Evolutionary conservation across 2,329 filamentous ascomycete species (phyloP), one percentile per base, ranked within the genome.

Genomic region (Fusarium marasasianum): DNA sequence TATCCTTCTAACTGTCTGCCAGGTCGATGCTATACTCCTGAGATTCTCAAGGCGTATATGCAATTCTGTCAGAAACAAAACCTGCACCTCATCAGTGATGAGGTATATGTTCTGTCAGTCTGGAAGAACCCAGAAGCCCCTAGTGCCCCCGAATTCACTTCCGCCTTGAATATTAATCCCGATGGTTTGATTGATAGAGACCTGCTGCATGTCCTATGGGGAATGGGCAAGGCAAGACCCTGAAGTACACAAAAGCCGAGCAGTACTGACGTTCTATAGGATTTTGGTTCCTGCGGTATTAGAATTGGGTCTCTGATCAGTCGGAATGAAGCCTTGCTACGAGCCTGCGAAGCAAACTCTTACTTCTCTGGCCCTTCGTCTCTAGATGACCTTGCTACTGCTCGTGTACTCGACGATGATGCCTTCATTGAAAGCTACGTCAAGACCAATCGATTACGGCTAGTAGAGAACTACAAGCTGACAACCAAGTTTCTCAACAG

Each of bases 171-270:
- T 1, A n/a, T 53, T 1, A 24, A 63, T 3, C 17, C 26, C 0
- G 11, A 45, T 7, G 33, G 38, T 4, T 12, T 65, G 24, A 63
- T 65, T 5, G 45, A 53, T 8, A 22, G 18, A 14, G 43, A 29
- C 1, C 11, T 44, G 2, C 22, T 45, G 7, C 57, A 63, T 20
- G 22, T 20, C 6, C 26, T 53, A 8, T 65, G 45, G 45, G 57
- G 45, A 14, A 51, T 65, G 38, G 60, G 62, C 45, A 64, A 64
- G 31, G 56, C 44, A 15, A 8, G 15, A 1, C 12, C 2, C 20
- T 6, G 5, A 13, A 17, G 24, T 5, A 2, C 1, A 6, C 13
- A 8, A 4, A 3, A 17, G 17, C 1, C 2, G 8, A 18, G 2
- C 1, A 8, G 26, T 7, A 18, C 44, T 64, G 22, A 64, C 38